Conservation (phyloP, 331 rosid species). For the Malus hybrid region DNA sequence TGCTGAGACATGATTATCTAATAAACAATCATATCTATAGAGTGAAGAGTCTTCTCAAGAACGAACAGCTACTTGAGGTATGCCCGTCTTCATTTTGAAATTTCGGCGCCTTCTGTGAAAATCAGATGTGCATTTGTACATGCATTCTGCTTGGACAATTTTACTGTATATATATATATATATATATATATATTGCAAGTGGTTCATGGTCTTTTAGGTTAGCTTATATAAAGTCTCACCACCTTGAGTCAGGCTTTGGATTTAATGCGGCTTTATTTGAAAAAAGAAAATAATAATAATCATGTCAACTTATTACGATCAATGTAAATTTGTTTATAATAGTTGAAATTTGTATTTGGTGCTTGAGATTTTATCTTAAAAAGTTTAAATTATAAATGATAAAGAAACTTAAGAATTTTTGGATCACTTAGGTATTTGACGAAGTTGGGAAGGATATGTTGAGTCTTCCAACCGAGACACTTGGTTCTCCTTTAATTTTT, state of each 20-base stretch:
- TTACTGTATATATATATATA: not conserved
- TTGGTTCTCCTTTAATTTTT: not conserved
- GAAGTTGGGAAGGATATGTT: not conserved
- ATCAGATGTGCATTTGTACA: not conserved
- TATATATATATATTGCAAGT: not conserved
- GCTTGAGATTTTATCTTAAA: not conserved
- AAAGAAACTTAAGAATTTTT: not conserved
- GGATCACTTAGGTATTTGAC: not conserved
- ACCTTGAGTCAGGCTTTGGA: not conserved
- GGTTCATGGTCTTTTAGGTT: not conserved
- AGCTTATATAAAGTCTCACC: not conserved
- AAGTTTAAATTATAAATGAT: not conserved
- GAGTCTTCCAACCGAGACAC: not conserved
- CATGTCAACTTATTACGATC: not conserved
- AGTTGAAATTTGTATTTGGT: too few relatives aligned
- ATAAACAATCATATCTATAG: slow-evolving; percentile 52
- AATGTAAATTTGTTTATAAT: not conserved
- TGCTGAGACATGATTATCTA: slow-evolving; percentile 61
- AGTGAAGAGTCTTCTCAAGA: slow-evolving; percentile 76
- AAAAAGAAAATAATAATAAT: not conserved
- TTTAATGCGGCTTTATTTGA: not conserved
- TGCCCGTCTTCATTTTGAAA: not conserved
- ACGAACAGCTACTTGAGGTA: slow-evolving; percentile 84
- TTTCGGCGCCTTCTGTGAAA: not conserved
- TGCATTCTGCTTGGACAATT: not conserved